These are phyloP conservation scores for Erucastrum elatum DNA, from an alignment of 345 rosid species.

Conservation along the genomic window DNA sequence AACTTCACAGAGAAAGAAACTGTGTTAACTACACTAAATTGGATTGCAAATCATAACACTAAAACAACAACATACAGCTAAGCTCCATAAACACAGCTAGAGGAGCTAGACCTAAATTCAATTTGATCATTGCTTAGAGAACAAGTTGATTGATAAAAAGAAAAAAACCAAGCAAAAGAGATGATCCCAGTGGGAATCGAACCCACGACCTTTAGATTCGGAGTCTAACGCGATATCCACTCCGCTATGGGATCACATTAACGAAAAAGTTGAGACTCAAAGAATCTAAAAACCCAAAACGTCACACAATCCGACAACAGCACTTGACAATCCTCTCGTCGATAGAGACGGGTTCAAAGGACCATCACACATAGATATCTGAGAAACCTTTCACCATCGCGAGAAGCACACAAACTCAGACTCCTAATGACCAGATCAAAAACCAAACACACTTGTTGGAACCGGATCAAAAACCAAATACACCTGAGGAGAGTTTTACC, in stretches of 20 bases:
- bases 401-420: neutral
- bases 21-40: neutral
- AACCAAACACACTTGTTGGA: neutral
- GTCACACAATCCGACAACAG: constrained; percentile 36
- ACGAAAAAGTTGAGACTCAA: neutral
- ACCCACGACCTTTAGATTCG: constrained; percentile 99
- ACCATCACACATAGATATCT: neutral
- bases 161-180: neutral
- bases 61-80: neutral
- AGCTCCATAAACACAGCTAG: neutral
- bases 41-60: neutral
- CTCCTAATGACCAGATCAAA: neutral
- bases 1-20: constrained; percentile 3
- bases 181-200: constrained; percentile 99
- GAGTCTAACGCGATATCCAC: constrained; percentile 98
- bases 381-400: neutral
- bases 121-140: neutral
- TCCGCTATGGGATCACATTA: constrained; percentile 90
- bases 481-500: neutral
- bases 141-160: neutral
- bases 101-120: constrained; percentile 9
- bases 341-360: constrained; percentile 29
- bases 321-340: constrained; percentile 17
- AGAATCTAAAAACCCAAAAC: constrained; percentile 5
- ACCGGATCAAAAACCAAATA: neutral